Base-by-base conservation (phyloP, 1,284 basidiomycete species). In the Tilletia indica region DNA sequence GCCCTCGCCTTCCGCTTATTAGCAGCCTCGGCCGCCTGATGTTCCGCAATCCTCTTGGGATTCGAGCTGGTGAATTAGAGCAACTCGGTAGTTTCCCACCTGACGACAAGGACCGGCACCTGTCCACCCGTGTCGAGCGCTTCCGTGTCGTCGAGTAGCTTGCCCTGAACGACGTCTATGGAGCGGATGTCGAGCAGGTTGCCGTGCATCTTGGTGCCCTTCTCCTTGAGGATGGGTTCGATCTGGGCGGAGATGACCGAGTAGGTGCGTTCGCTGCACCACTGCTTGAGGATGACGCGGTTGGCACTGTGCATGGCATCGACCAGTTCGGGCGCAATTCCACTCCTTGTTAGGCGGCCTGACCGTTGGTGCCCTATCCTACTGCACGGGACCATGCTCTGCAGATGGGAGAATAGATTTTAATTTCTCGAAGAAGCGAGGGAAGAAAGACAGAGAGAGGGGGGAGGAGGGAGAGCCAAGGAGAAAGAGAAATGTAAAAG, bases 191-290 rank as follows among this genome's bases (percentile, higher is more conserved):
- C 82, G 14, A 84, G 70, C 36, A 83, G 71, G 19, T 80, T 68
- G 11, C 82, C 82, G 39, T 83, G 70, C 2, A 80, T 74, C 8
- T 88, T 69, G 95, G 89, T 84, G 0, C 95, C 94, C 9, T 25
- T 25, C 83, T 95, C 93, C 71, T 89, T 89, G 69, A 97, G 87
- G 85, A 95, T 98, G 77, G 93, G 92, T 79, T 97, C 94, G 89
- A 99, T 92, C 3, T 94, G 97, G 2, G 96, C 96, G 91, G 95
- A 97, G 2, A 98, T 88, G 12, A 99, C 93, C 81, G 97, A 98
- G 75, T 74, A 84, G 14, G 85, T 94, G 94, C 93, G 97, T 86
- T 99, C 97, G 45, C 93, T 90, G 84, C 94, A 97, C 97, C 97
- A 99, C 78, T 89, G 89, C 81, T 89, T 89, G 77, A 99, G 86